Base-by-base conservation (phyloP, 192 early-diverging fungal genomes). In the Phycomyces blakesleeanus region DNA sequence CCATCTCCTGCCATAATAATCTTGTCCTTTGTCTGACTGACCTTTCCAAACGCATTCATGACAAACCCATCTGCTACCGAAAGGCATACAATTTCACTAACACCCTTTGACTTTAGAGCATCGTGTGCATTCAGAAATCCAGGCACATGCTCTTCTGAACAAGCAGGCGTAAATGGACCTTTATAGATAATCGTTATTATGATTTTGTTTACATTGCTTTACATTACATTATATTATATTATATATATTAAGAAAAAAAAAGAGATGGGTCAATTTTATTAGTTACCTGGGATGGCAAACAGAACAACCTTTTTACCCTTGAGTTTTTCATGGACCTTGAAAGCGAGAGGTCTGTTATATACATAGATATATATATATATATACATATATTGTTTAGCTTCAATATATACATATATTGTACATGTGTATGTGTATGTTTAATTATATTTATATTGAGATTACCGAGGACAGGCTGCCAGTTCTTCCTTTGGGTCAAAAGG, bases 1-100 rank as follows among this genome's bases (percentile, higher is more conserved):
- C 85, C 89, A 67, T 93, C 91, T 34, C 87, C 85, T 57, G 87
- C 83, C 87, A 93, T 88, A 57, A 81, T 72, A 27, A 86, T 72
- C 68, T 87, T 82, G 61, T 80, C 80, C 22, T 57, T 64, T 38
- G 68, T 57, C n/a, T 75, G 62, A 3, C 59, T 60, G 59, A 74
- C 71, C 65, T 82, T 82, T 41, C 76, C 81, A 73, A 78, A 82
- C 18, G 81, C 81, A 59, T 77, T 75, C 81, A 82, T 83, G 39
- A 79, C 77, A 53, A 80, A 81, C 7, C 73, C 81, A 71, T 83
- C 81, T 0, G 68, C 55, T 9, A 77, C 75, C n/a, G 86, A 77
- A 42, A 91, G 71, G 64, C 90, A 91, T 5, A 84, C 78, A 27
- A 94, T 75, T 25, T 81, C 73, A 59, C 85, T 84, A 15, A 89